Conservation (phyloP, 176 grass and related monocot species). For the Oryza coarctata region DNA sequence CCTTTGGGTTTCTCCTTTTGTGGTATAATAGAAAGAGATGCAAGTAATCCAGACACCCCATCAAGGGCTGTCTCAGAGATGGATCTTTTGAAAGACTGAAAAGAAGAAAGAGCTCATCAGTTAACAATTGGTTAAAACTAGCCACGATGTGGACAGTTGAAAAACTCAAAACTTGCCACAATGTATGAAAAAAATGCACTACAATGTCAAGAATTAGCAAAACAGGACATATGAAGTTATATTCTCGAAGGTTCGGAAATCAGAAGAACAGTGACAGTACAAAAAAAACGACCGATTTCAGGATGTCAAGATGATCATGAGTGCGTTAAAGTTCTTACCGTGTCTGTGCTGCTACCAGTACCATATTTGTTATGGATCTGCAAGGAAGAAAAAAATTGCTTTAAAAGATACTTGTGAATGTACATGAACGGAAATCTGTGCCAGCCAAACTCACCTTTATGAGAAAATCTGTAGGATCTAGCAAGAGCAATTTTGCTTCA, state of each 20-base stretch:
- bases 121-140: constrained; percentile 18
- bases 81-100: constrained; percentile 66
- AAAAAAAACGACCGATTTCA: not conserved
- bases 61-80: constrained; percentile 79
- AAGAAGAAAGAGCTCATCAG: constrained; percentile 20
- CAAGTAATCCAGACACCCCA: constrained; percentile 60
- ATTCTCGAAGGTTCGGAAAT: not conserved
- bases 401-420: not conserved
- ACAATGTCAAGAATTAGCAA: not conserved
- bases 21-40: constrained; percentile 67
- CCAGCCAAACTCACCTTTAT: constrained; percentile 62
- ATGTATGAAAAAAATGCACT: not conserved
- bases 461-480: constrained; percentile 86
- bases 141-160: not conserved
- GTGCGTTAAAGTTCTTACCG: constrained; percentile 36
- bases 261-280: not conserved
- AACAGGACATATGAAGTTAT: not conserved
- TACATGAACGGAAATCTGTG: not conserved
- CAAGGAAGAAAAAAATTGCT: not conserved
- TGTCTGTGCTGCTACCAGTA: constrained; percentile 44
- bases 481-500: constrained; percentile 78
- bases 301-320: not conserved
- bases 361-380: constrained; percentile 85
- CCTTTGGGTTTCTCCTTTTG: constrained; percentile 72
- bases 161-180: not conserved